A percentile compares a stretch with the other conserved stretches of the same genome.
Evolutionary conservation across 2,329 filamentous ascomycete species (phyloP).

Genomic region (Trichoderma sp.): DNA sequence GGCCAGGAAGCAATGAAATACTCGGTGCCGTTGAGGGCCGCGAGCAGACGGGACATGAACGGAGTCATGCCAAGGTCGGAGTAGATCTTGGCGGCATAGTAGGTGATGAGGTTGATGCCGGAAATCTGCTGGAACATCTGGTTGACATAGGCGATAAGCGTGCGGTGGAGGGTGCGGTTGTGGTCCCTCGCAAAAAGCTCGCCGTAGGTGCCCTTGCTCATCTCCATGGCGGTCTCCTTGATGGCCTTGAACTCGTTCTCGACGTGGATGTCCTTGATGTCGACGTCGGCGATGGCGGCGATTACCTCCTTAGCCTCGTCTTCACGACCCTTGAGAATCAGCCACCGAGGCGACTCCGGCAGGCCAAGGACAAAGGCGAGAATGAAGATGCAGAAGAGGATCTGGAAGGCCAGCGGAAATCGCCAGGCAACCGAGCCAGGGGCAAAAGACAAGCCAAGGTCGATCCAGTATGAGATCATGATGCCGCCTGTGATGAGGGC

Average conservation of each 20-base stretch:
- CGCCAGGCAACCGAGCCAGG: constrained; percentile 51
- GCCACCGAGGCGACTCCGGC: constrained; percentile 57
- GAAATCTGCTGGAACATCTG: constrained; percentile 68
- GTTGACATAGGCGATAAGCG: constrained; percentile 62
- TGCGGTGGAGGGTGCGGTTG: constrained; percentile 60
- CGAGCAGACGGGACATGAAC: constrained; percentile 61
- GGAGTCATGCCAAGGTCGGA: constrained; percentile 55
- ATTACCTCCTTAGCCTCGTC: constrained; percentile 53
- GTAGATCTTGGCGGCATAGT: constrained; percentile 64
- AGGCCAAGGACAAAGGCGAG: constrained; percentile 54
- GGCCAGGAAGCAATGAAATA: constrained; percentile 66
- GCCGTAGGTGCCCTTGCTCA: constrained; percentile 61
- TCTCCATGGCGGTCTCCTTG: constrained; percentile 68
- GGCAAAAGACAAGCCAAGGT: constrained; percentile 59
- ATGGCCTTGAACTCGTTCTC: constrained; percentile 62
- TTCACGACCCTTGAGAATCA: constrained; percentile 50
- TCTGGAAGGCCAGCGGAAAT: constrained; percentile 60
- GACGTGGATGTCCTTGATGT: constrained; percentile 59
- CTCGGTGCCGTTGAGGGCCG: constrained; percentile 48
- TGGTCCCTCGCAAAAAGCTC: constrained; percentile 60
- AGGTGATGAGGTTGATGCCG: constrained; percentile 65
- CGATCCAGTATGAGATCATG: constrained; percentile 63
- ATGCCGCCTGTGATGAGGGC: constrained; percentile 60
- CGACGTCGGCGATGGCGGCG: constrained; percentile 57
- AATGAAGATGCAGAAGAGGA: constrained; percentile 62